Conservation (phyloP, 2,329 filamentous ascomycete species). For the Colletotrichum somersetense region DNA sequence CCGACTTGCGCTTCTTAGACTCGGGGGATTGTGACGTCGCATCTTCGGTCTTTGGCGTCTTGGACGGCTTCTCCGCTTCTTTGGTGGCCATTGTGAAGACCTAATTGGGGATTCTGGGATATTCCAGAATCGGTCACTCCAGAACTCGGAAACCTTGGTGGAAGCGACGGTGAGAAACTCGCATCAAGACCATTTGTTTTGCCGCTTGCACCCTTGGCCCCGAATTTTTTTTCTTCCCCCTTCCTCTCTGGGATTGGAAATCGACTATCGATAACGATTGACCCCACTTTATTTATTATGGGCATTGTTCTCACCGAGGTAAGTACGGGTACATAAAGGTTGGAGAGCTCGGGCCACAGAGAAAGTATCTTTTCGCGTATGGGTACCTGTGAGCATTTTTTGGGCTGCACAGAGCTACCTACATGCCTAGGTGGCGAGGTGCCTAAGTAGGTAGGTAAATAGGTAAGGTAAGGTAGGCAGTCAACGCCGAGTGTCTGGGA, state of each 20-base stretch:
- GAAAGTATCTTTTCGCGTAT: constrained; percentile 4
- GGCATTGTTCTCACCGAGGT: constrained; percentile 16
- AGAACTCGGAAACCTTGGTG: constrained; percentile 1
- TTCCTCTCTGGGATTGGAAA: constrained; percentile 7
- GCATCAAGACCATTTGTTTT: constrained; percentile 6
- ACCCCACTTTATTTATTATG: background rate
- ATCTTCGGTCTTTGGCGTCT: constrained; percentile 14
- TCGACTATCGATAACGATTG: constrained; percentile 37
- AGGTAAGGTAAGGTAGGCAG: no score
- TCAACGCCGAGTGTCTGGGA: constrained; percentile 8
- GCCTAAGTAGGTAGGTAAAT: no score
- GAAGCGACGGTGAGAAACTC: constrained; percentile 23
- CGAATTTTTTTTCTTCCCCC: constrained; percentile 26
- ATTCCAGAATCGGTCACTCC: background rate
- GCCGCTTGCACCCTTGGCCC: constrained; percentile 17
- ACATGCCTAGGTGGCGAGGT: background rate
- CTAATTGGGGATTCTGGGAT: background rate
- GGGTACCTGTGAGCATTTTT: background rate
- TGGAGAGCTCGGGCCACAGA: background rate
- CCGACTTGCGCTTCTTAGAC: constrained; percentile 79
- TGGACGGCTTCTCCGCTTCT: constrained; percentile 18
- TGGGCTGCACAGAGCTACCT: constrained; percentile 31
- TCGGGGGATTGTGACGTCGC: constrained; percentile 41
- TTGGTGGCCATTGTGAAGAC: constrained; percentile 24
- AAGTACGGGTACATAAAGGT: background rate